A percentile compares a stretch with the other conserved stretches of the same genome.
Evolutionary conservation across 345 rosid species (phyloP).

Genomic region (Hibiscus mutabilis): DNA sequence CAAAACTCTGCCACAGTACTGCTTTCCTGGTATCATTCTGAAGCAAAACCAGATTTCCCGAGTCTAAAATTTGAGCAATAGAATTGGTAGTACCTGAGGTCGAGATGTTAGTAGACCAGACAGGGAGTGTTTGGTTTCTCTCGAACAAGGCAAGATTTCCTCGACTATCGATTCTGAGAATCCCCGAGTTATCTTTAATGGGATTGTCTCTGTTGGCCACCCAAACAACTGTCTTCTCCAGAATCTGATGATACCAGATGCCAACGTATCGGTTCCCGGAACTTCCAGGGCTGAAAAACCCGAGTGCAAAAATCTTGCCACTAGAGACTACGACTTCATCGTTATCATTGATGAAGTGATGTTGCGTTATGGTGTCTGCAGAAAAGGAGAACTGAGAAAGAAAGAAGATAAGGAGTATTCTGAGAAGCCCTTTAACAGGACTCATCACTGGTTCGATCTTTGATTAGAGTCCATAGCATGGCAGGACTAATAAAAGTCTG

Average conservation of each 20-base stretch:
- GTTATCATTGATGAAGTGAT: not conserved
- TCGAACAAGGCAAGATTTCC: not conserved
- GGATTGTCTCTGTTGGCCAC: not conserved
- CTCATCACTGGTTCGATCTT: no score
- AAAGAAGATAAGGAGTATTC: no score
- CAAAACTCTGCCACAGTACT: conserved; percentile 64
- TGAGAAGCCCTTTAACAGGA: no score
- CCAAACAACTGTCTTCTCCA: not conserved
- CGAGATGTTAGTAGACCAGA: conserved; percentile 7
- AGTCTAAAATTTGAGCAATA: conserved; percentile 39
- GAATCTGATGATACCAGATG: not conserved
- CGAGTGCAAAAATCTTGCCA: not conserved
- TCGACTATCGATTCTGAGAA: not conserved
- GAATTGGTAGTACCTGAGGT: conserved; percentile 12
- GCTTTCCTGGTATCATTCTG: conserved; percentile 16
- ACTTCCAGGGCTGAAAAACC: not conserved
- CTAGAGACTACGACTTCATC: not conserved
- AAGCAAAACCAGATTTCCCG: conserved; percentile 55
- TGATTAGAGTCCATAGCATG: no score
- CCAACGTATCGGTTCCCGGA: not conserved
- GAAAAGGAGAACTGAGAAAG: not conserved
- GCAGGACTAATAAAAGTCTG: conserved; percentile 28
- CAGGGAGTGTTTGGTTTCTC: not conserved
- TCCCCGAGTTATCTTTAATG: not conserved
- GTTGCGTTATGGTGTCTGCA: not conserved